A percentile compares a stretch with the other conserved stretches of the same genome.
Evolutionary conservation across 176 grass and related monocot species (phyloP).

Genomic region (Echinochloa phyllopogon): DNA sequence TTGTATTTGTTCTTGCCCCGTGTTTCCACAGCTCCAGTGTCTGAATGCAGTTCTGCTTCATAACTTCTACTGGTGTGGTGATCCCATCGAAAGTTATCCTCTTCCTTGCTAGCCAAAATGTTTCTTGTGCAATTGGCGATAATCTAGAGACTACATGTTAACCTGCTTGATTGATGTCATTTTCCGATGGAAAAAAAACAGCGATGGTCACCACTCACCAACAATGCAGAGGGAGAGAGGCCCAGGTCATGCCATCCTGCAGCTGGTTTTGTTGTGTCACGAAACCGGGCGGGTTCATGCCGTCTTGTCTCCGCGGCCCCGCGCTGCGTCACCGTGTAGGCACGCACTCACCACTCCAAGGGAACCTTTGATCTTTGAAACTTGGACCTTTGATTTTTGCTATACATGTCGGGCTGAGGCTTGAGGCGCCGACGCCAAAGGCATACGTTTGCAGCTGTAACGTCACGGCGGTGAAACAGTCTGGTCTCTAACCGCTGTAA

Average conservation of each 20-base stretch:
- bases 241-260: slow-evolving; percentile 27
- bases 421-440: not conserved
- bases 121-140: too few species aligned
- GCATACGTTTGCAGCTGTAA: not conserved
- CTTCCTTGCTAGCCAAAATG: too few species aligned
- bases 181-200: not conserved
- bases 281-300: slow-evolving; percentile 7
- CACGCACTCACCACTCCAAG: not conserved
- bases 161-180: not conserved
- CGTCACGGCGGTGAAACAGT: not conserved
- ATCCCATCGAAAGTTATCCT: too few species aligned
- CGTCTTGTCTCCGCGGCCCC: not conserved
- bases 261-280: not conserved
- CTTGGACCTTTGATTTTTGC: too few species aligned
- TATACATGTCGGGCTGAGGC: too few species aligned
- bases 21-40: too few species aligned
- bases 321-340: not conserved
- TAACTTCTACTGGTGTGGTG: too few species aligned
- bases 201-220: not conserved
- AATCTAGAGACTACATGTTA: too few species aligned
- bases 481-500: not conserved
- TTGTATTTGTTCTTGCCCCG: too few species aligned
- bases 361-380: not conserved
- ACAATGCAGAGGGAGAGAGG: not conserved
- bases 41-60: too few species aligned